A percentile compares a stretch with the other conserved stretches of the same genome.
phyloP scores from a whole-genome alignment of 176 grass and related monocot species.

The Musa schizocarpa region DNA sequence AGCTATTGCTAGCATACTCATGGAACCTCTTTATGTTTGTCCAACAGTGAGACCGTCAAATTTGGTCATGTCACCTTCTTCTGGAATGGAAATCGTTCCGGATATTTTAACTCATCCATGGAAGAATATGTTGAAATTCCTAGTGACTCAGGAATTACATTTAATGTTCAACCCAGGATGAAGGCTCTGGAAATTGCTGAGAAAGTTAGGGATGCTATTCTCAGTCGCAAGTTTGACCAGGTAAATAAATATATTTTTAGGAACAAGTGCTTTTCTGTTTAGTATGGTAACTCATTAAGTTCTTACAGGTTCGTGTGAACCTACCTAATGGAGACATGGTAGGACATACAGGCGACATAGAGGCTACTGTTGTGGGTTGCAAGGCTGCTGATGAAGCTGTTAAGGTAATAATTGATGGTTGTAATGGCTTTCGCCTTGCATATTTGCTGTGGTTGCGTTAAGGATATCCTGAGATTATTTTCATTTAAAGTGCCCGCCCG shows the following conservation, averaged over 20 bases:
- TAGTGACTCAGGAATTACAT: slow-evolving; percentile 84
- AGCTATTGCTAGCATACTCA: no score
- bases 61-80: slow-evolving; percentile 98
- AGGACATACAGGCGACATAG: slow-evolving; percentile 93
- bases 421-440: neutral
- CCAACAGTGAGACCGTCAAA: slow-evolving; percentile 79
- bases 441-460: neutral
- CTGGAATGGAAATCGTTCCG: slow-evolving; percentile 96
- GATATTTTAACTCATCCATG: slow-evolving; percentile 71
- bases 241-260: slow-evolving; percentile 26
- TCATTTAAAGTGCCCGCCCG: neutral
- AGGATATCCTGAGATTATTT: neutral
- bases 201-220: slow-evolving; percentile 65
- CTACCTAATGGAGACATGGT: slow-evolving; percentile 94
- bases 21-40: neutral
- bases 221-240: slow-evolving; percentile 90
- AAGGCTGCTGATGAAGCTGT: slow-evolving; percentile 85
- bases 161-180: slow-evolving; percentile 90
- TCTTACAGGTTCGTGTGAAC: slow-evolving; percentile 74
- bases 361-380: slow-evolving; percentile 84
- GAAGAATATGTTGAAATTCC: slow-evolving; percentile 89
- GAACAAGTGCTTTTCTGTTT: neutral
- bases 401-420: slow-evolving; percentile 35
- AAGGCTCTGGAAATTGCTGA: slow-evolving; percentile 86
- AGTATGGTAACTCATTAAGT: neutral